Conservation (phyloP, 2,329 filamentous ascomycete species). For the Sclerotinia glacialis region DNA sequence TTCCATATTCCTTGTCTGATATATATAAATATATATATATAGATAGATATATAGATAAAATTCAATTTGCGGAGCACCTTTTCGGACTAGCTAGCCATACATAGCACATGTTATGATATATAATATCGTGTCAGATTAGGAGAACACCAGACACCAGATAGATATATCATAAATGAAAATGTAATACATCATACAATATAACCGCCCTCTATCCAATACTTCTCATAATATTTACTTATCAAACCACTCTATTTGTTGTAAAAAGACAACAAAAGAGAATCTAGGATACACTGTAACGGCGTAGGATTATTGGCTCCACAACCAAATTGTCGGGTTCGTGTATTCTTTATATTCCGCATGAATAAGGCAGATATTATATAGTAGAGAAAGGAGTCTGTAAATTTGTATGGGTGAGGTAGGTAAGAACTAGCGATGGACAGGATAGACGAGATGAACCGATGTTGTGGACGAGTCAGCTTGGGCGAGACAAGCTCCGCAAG, state of each 20-base stretch:
- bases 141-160: too few relatives aligned
- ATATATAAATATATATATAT: too few relatives aligned
- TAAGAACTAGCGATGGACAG: neutral
- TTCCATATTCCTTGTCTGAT: too few relatives aligned
- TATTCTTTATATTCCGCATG: neutral
- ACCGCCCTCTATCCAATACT: too few relatives aligned
- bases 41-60: too few relatives aligned
- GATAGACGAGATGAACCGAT: neutral
- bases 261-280: neutral
- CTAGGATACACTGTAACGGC: neutral
- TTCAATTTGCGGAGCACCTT: too few relatives aligned
- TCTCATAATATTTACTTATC: neutral
- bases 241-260: neutral
- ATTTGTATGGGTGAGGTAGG: neutral
- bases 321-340: slow-evolving; percentile 14
- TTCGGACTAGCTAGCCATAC: too few relatives aligned
- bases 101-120: too few relatives aligned
- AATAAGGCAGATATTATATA: neutral
- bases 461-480: slow-evolving; percentile 1
- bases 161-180: neutral
- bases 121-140: too few relatives aligned
- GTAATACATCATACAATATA: neutral
- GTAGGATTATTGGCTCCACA: slow-evolving; percentile 10
- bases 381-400: neutral
- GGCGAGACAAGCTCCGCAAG: neutral